Conservation (phyloP, 768 basidiomycete genomes). For the Sarcomyxa edulis region DNA sequence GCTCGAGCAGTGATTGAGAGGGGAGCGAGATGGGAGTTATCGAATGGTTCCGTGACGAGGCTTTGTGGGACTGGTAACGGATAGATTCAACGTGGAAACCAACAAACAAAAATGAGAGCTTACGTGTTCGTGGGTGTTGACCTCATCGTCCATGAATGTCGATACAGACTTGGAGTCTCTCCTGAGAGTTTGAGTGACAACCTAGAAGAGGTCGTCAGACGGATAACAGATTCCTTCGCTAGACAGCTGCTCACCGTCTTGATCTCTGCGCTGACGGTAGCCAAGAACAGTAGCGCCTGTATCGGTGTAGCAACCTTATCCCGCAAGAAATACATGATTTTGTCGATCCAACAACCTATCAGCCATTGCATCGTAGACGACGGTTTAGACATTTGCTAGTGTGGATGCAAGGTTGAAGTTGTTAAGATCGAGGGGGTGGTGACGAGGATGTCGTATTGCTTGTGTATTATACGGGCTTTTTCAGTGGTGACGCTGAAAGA, state of each 20-base stretch:
- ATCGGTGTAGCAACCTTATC: constrained; percentile 44
- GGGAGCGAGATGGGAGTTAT: constrained; percentile 33
- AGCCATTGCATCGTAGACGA: constrained; percentile 73
- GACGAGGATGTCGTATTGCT: constrained; percentile 50
- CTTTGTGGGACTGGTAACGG: constrained; percentile 38
- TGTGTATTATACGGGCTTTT: constrained; percentile 16
- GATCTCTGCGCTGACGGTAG: constrained; percentile 70
- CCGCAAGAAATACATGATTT: constrained; percentile 44
- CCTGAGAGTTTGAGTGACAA: constrained; percentile 17
- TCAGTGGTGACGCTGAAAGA: constrained; percentile 11
- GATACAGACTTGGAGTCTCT: constrained; percentile 44
- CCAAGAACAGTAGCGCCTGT: constrained; percentile 68
- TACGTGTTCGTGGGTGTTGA: constrained; percentile 60
- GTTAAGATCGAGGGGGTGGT: constrained; percentile 72
- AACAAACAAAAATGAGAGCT: constrained; percentile 6
- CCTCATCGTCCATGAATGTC: constrained; percentile 52
- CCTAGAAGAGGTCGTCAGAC: constrained; percentile 2
- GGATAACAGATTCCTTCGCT: not conserved
- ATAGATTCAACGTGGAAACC: not conserved
- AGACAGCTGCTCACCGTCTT: constrained; percentile 31
- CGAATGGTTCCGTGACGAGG: constrained; percentile 34
- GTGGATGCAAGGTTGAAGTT: constrained; percentile 26
- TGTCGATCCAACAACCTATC: constrained; percentile 70
- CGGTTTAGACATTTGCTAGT: constrained; percentile 31
- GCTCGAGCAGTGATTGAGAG: constrained; percentile 29